Percentiles rank a stretch among this genome's conserved stretches.
Conservation (phyloP, 129 eudicot genomes). For the Pulicaria dysenterica region DNA sequence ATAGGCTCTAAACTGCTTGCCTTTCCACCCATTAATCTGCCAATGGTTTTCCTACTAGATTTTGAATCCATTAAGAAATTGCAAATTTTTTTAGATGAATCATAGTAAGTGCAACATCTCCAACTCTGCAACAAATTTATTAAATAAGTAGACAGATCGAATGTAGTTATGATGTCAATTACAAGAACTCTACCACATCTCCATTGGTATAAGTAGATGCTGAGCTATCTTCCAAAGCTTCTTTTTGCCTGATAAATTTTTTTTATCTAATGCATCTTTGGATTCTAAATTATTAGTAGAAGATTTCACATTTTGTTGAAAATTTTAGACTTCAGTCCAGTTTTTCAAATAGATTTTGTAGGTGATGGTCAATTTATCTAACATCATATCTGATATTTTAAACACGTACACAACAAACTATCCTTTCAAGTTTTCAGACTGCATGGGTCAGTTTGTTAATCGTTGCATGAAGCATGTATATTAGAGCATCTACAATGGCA, state of each 20-base stretch:
- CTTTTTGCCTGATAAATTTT: conserved; percentile 40
- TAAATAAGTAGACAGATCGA: background rate
- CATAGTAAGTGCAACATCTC: conserved; percentile 33
- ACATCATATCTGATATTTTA: no score
- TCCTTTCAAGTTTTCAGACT: no score
- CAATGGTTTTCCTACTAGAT: conserved; percentile 40
- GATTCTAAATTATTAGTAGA: no score
- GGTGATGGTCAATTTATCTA: conserved; percentile 1
- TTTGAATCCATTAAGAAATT: conserved; percentile 60
- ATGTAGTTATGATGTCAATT: background rate
- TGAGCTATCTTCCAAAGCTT: conserved; percentile 31
- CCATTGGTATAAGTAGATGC: conserved; percentile 26
- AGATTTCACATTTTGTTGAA: conserved; percentile 24
- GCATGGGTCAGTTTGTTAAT: no score
- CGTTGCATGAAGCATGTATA: no score
- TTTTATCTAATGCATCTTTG: conserved; percentile 28
- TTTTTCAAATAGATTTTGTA: conserved; percentile 29
- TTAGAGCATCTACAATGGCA: no score
- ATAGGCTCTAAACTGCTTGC: conserved; percentile 40
- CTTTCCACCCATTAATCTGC: conserved; percentile 39
- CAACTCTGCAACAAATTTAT: conserved; percentile 27
- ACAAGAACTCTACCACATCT: background rate
- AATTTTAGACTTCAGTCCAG: conserved; percentile 27
- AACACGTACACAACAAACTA: no score
- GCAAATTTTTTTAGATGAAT: conserved; percentile 7